Percentiles rank a stretch among this genome's conserved stretches.
These are phyloP conservation scores for Pseudogymnoascus sp. DNA, from an alignment of 2,329 filamentous ascomycete genomes.

Conservation along the genomic window DNA sequence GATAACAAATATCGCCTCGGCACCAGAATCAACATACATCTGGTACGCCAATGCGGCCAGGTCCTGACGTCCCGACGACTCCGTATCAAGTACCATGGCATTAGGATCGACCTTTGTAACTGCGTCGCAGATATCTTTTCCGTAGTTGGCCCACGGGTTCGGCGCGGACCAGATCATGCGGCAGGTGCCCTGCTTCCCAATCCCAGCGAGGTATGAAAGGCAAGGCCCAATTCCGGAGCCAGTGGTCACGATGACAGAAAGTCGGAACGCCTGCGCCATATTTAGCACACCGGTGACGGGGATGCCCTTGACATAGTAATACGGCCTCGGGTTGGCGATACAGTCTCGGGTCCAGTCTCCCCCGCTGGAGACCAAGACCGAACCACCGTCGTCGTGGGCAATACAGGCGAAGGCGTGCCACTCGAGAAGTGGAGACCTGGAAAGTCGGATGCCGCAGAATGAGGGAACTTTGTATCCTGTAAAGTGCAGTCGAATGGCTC, in stretches of 20 bases:
- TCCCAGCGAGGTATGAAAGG: conserved; percentile 25
- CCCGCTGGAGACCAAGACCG: conserved; percentile 46
- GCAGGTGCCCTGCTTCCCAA: conserved; percentile 19
- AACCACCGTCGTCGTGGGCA: conserved; percentile 42
- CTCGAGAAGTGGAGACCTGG: conserved; percentile 42
- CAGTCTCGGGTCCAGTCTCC: conserved; percentile 49
- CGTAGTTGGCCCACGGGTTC: conserved; percentile 29
- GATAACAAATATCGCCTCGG: conserved; percentile 33
- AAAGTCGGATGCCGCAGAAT: conserved; percentile 38
- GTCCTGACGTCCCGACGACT: conserved; percentile 27
- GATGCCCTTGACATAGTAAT: conserved; percentile 46
- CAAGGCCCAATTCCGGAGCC: conserved; percentile 34
- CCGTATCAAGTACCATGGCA: conserved; percentile 31
- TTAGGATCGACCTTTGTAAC: conserved; percentile 29
- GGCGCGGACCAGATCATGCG: conserved; percentile 32
- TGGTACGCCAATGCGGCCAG: conserved; percentile 29
- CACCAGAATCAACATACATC: conserved; percentile 26
- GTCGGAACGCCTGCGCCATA: conserved; percentile 29
- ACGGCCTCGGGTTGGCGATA: conserved; percentile 41
- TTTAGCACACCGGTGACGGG: conserved; percentile 33
- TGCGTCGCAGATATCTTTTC: conserved; percentile 26
- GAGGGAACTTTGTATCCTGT: conserved; percentile 34
- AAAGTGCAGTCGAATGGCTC: conserved; percentile 49
- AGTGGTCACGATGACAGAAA: conserved; percentile 32
- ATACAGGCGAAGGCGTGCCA: conserved; percentile 53